These are phyloP conservation scores for Fusarium pseudonygamai DNA, from an alignment of 2,329 filamentous ascomycete genomes.

Conservation along the genomic window DNA sequence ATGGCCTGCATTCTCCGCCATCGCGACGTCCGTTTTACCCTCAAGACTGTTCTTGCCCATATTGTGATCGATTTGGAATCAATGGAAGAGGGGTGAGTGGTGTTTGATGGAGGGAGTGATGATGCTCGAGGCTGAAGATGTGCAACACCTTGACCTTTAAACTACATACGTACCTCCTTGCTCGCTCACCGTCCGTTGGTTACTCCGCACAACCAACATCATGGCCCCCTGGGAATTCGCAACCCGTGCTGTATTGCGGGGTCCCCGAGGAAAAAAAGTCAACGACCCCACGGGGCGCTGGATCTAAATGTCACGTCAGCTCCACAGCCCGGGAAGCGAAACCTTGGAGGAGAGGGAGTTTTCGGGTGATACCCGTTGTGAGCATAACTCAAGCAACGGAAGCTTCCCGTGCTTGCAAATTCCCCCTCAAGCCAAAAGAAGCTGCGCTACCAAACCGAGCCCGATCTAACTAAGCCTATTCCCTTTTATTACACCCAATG, in stretches of 20 bases:
- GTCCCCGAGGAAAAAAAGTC: not conserved
- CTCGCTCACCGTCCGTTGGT: not conserved
- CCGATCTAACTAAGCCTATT: not conserved
- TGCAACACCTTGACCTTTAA: not conserved
- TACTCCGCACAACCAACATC: not conserved
- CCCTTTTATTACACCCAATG: not conserved
- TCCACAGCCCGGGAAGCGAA: not conserved
- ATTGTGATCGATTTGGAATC: rapidly evolving
- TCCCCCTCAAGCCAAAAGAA: not conserved
- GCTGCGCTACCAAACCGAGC: not conserved
- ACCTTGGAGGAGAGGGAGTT: rapidly evolving
- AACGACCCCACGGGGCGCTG: not conserved
- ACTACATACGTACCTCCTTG: not conserved
- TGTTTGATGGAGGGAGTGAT: rapidly evolving
- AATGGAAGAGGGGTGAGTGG: too few relatives aligned
- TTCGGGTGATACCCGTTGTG: not conserved
- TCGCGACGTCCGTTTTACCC: not conserved
- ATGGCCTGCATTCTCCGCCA: not conserved
- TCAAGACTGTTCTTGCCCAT: not conserved
- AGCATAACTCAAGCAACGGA: rapidly evolving
- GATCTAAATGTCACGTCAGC: not conserved
- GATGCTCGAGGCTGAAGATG: not conserved
- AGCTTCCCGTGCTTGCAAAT: not conserved
- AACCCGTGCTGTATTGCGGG: not conserved
- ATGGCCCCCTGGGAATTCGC: too few relatives aligned